Base-by-base conservation (phyloP, 2,329 filamentous ascomycete genomes). In the Herpotrichia juniperi region DNA sequence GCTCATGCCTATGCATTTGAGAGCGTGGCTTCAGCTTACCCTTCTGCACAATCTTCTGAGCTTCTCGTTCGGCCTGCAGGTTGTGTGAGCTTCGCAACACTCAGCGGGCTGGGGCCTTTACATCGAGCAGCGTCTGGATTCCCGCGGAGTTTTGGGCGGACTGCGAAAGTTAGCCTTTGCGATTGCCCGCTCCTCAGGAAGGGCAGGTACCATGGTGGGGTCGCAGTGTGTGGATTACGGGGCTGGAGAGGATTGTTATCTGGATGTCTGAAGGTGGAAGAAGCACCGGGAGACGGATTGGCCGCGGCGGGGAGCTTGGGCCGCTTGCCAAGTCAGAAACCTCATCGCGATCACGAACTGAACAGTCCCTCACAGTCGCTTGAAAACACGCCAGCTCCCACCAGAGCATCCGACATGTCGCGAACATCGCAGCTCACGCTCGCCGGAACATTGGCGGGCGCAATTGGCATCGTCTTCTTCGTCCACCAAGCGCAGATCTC, bases 31-130 rank as follows among this genome's bases (percentile, higher is more conserved):
- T 24, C 4, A 11, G 32, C 45, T 24, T 76, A 96, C 93, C 90
- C 85, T 94, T 92, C 78, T 97, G 93, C 52, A 99, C 93, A 75
- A 99, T 99, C 85, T 97, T 97, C 79, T 96, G 93, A 56, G 94
- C 94, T 78, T 97, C 93, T 78, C 92, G 89, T 85, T 99, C 94
- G 68, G 94, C 93, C 93, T 97, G 64, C 63, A 10, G 60, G 48
- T 34, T 58, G 50, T 57, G 70, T 81, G 62, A 81, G 75, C 72
- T 68, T 56, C 37, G 49, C 46, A 11, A 50, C 44, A 55, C 21
- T 48, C 45, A 49, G 63, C 64, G 65, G 67, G 63, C 55, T 66
- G 65, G 54, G 54, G 37, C 55, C 74, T 89, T 70, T 89, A 99
- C 94, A 80, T 97, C 94, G 79, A 99, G 91, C 72, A 99, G 87